Conservation (phyloP, 179 eudicot genomes). For the Beta lomatogona region DNA sequence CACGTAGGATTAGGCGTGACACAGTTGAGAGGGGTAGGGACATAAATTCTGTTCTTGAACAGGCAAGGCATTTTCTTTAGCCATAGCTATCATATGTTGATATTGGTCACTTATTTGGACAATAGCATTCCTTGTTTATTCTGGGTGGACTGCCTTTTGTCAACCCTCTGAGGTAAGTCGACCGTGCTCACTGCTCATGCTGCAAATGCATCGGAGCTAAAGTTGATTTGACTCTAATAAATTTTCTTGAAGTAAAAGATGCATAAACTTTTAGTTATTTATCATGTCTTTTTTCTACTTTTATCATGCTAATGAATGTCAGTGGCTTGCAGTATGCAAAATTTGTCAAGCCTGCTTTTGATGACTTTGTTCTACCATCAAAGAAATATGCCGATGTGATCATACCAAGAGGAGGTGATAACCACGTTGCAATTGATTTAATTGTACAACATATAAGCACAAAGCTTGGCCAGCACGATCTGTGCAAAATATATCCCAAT, state of each 20-base stretch:
- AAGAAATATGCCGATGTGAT: slow-evolving; percentile 90
- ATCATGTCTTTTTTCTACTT: background rate
- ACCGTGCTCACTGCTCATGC: background rate
- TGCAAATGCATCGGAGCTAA: slow-evolving; percentile 9
- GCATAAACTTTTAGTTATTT: background rate
- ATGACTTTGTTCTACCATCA: slow-evolving; percentile 80
- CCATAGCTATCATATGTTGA: background rate
- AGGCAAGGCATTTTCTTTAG: slow-evolving; percentile 54
- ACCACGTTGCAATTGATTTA: slow-evolving; percentile 80
- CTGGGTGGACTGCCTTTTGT: background rate
- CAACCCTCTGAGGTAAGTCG: background rate
- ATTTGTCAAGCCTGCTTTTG: slow-evolving; percentile 89
- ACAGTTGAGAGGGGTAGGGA: slow-evolving; percentile 99
- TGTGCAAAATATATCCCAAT: slow-evolving; percentile 75
- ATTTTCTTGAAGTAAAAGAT: background rate
- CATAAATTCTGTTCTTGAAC: slow-evolving; percentile 91
- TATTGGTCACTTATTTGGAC: background rate
- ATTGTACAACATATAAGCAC: slow-evolving; percentile 79
- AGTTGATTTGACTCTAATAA: background rate
- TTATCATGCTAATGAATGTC: background rate
- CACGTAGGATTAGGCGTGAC: slow-evolving; percentile 96
- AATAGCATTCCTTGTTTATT: background rate
- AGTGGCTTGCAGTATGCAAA: slow-evolving; percentile 64
- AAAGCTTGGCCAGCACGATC: slow-evolving; percentile 81
- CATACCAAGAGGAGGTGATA: slow-evolving; percentile 90